These are phyloP conservation scores for Sergeia podlipaevii DNA, from an alignment of 208 protist genomes.

Conservation along the genomic window DNA sequence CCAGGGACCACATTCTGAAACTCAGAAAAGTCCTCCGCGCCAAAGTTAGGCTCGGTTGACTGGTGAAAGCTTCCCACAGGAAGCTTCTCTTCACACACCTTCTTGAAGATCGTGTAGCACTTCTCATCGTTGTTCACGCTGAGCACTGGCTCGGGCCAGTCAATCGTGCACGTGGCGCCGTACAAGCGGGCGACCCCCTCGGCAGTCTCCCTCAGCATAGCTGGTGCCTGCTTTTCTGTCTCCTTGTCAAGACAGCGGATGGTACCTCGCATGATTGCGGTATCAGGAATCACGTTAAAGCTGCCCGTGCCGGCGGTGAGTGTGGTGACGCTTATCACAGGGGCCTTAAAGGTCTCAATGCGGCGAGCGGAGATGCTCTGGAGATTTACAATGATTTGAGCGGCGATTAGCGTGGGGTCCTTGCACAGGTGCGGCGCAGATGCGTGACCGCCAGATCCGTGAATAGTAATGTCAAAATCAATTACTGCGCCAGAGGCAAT, in stretches of 20 bases:
- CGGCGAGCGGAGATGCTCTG: conserved; percentile 52
- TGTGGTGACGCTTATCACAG: conserved; percentile 37
- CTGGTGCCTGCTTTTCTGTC: too few relatives aligned
- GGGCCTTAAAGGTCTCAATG: conserved; percentile 25
- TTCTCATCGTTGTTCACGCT: conserved; percentile 36
- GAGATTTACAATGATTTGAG: conserved; percentile 31
- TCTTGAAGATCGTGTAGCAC: conserved; percentile 26
- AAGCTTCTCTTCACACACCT: conserved; percentile 24
- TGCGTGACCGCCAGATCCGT: conserved; percentile 50
- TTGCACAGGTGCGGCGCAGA: conserved; percentile 44
- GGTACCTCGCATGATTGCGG: conserved; percentile 36
- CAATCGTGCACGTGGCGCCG: conserved; percentile 28
- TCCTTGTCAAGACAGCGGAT: conserved; percentile 32
- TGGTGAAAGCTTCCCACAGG: conserved; percentile 14
- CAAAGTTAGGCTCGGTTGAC: neutral
- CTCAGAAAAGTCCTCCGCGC: conserved; percentile 45
- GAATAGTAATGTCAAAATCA: conserved; percentile 27
- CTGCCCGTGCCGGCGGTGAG: conserved; percentile 33
- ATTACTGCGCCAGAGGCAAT: neutral
- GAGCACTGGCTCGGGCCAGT: conserved; percentile 37
- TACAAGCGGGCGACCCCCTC: conserved; percentile 10
- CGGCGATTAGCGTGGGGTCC: conserved; percentile 45
- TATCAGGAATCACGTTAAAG: conserved; percentile 61
- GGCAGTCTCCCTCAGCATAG: conserved; percentile 29
- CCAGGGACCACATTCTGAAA: conserved; percentile 26